Percentiles rank a stretch among this genome's conserved stretches.
These are phyloP conservation scores for Artemisia tridentata DNA, from an alignment of 129 eudicot species.

Conservation along the genomic window DNA sequence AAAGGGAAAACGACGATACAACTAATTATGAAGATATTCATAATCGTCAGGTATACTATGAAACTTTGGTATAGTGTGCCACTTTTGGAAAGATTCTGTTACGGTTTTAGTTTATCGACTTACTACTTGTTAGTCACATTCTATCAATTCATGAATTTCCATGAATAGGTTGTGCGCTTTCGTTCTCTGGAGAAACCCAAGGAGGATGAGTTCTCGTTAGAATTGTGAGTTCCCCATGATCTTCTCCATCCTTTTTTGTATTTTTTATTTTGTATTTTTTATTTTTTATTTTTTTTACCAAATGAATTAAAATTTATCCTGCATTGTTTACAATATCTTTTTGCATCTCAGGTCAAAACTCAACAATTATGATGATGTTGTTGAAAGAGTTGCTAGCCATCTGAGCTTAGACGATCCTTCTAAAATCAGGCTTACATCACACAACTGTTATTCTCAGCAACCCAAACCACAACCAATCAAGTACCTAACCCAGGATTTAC, in stretches of 20 bases:
- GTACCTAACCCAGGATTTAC: too few species aligned
- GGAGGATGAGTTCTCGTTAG: slow-evolving; percentile 74
- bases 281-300: background rate
- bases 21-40: slow-evolving; percentile 61
- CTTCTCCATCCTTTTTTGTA: too few species aligned
- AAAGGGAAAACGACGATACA: too few species aligned
- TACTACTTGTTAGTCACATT: too few species aligned
- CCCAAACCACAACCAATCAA: slow-evolving; percentile 84
- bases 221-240: slow-evolving; percentile 48
- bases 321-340: background rate
- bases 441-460: slow-evolving; percentile 79
- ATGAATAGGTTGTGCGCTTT: slow-evolving; percentile 60
- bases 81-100: background rate
- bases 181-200: slow-evolving; percentile 76
- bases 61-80: background rate
- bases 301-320: background rate
- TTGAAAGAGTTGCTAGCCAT: slow-evolving; percentile 60
- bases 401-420: slow-evolving; percentile 68
- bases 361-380: slow-evolving; percentile 76
- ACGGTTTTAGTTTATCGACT: too few species aligned
- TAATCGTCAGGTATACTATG: slow-evolving; percentile 67
- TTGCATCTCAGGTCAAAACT: slow-evolving; percentile 58
- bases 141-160: background rate
- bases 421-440: slow-evolving; percentile 82
- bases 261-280: too few species aligned